A percentile compares a stretch with the other conserved stretches of the same genome.
Evolutionary conservation across 768 basidiomycete species (phyloP).

Genomic region (Mycena venus): DNA sequence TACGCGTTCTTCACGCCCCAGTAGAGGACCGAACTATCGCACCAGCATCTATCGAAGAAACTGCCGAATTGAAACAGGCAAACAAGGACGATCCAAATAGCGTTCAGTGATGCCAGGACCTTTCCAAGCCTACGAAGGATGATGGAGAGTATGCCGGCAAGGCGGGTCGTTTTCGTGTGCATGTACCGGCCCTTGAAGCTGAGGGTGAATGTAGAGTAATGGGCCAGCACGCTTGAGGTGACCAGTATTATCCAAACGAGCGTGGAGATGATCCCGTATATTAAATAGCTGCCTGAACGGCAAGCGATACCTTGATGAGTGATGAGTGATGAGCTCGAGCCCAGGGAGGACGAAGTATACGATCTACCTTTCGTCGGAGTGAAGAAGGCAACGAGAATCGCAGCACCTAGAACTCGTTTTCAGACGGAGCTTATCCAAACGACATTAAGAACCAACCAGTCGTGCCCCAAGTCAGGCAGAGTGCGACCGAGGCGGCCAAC

Average conservation of each 20-base stretch:
- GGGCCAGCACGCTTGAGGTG: conserved; percentile 42
- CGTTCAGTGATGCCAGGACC: conserved; percentile 37
- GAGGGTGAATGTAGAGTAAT: conserved; percentile 35
- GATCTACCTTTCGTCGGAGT: conserved; percentile 37
- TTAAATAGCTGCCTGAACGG: conserved; percentile 45
- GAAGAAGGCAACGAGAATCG: conserved; percentile 35
- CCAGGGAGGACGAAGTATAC: background rate
- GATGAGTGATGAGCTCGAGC: background rate
- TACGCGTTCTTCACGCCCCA: conserved; percentile 33
- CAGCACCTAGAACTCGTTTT: conserved; percentile 23
- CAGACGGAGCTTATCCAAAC: background rate
- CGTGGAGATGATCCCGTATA: conserved; percentile 48
- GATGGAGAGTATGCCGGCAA: conserved; percentile 41
- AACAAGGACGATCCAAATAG: conserved; percentile 40
- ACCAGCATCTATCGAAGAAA: conserved; percentile 44
- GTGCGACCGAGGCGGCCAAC: conserved; percentile 31
- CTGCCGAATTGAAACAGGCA: conserved; percentile 43
- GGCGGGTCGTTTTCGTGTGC: conserved; percentile 41
- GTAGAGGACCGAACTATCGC: conserved; percentile 40
- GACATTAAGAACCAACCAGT: background rate
- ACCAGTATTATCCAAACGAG: conserved; percentile 48
- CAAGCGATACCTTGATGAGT: conserved; percentile 47
- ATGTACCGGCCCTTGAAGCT: conserved; percentile 23
- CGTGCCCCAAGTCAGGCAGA: conserved; percentile 39
- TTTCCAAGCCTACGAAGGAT: conserved; percentile 39